These are phyloP conservation scores for Sporisorium graminicola DNA, from an alignment of 1,284 basidiomycete species.

Conservation along the genomic window DNA sequence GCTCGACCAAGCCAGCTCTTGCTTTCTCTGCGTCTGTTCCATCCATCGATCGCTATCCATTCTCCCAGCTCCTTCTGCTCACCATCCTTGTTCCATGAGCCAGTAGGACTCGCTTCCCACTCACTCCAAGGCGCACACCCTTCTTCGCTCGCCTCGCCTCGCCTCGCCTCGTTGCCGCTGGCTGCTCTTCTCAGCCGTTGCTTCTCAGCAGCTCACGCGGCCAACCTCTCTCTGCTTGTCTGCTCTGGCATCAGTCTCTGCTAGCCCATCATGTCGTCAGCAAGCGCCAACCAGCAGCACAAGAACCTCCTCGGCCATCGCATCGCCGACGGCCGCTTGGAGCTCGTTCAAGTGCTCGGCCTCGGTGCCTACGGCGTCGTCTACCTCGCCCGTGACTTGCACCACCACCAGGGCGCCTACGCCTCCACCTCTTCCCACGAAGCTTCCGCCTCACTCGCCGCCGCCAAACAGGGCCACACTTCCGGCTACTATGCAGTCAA, in stretches of 20 bases:
- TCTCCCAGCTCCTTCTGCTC: no score
- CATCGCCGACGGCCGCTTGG: slow-evolving; percentile 74
- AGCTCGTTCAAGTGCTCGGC: slow-evolving; percentile 90
- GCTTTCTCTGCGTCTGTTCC: no score
- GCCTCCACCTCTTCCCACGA: slow-evolving; percentile 48
- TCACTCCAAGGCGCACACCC: background rate
- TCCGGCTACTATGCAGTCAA: slow-evolving; percentile 82
- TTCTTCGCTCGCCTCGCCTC: background rate
- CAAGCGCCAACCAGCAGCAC: slow-evolving; percentile 50
- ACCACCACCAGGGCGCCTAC: slow-evolving; percentile 54
- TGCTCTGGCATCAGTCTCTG: background rate
- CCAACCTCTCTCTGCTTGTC: background rate
- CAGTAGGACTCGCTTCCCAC: background rate
- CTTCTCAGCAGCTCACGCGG: background rate
- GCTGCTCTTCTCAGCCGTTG: slow-evolving; percentile 19
- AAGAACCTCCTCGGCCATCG: slow-evolving; percentile 70
- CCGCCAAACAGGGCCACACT: slow-evolving; percentile 52
- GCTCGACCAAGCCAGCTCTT: background rate
- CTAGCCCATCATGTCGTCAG: slow-evolving; percentile 36
- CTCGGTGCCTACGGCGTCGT: slow-evolving; percentile 96
- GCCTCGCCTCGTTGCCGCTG: slow-evolving; percentile 8
- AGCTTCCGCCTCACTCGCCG: slow-evolving; percentile 46
- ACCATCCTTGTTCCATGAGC: slow-evolving; percentile 2
- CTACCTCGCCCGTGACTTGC: slow-evolving; percentile 74
- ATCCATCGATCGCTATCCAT: no score